Percentiles rank a stretch among this genome's conserved stretches.
Conservation (phyloP, 202 grass and related monocot genomes). For the Sporobolus alterniflorus region DNA sequence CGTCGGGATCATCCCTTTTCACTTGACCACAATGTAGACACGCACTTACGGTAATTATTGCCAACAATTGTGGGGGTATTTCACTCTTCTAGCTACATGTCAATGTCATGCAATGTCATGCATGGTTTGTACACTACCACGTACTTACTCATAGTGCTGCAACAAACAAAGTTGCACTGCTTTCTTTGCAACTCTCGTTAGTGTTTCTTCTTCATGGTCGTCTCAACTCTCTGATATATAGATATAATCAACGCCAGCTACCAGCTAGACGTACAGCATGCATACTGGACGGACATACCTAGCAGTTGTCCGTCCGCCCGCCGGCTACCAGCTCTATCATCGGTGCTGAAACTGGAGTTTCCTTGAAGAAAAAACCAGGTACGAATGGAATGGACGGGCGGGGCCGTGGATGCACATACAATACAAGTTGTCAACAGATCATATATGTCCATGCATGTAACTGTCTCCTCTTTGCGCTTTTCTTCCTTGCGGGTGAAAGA, state of each 20-base stretch:
- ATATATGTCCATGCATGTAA: not conserved
- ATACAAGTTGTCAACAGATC: not conserved
- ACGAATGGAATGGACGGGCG: not conserved
- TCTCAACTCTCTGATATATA: not conserved
- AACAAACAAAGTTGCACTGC: not conserved
- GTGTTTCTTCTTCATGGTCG: not conserved
- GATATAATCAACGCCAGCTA: slow-evolving; percentile 18
- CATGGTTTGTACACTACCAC: not conserved
- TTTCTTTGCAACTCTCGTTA: not conserved
- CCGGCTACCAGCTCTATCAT: not conserved
- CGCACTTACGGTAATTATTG: slow-evolving; percentile 24
- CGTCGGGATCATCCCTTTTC: slow-evolving; percentile 35
- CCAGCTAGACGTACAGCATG: not conserved
- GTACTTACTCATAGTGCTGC: not conserved
- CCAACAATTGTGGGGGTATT: not conserved
- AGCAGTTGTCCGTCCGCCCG: not conserved
- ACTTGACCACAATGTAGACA: slow-evolving; percentile 36
- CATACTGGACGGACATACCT: slow-evolving; percentile 6
- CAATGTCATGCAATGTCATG: not conserved
- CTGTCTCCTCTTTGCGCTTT: not conserved
- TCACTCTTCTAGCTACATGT: not conserved
- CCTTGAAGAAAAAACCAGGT: slow-evolving; percentile 51
- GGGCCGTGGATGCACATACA: not conserved
- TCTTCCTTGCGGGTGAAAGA: slow-evolving; percentile 19
- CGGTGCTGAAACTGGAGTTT: slow-evolving; percentile 42